phyloP scores from a whole-genome alignment of 805 yeast genomes.

The Lachancea sp. region DNA sequence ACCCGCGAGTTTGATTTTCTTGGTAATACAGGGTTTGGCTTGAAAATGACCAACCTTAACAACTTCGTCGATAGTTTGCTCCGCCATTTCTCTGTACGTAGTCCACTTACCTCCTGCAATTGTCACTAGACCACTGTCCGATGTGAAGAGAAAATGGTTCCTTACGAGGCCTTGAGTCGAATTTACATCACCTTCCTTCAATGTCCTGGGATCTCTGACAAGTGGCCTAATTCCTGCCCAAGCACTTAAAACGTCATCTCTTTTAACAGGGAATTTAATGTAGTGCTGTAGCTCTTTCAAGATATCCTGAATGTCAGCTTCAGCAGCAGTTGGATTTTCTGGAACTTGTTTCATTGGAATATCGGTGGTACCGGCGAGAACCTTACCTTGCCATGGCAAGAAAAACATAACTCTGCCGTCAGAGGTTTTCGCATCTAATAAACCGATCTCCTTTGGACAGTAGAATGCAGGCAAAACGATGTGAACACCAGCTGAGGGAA shows the following conservation, averaged over 20 bases:
- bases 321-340: slow-evolving; percentile 74
- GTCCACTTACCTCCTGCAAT: slow-evolving; percentile 99
- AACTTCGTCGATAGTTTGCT: slow-evolving; percentile 79
- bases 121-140: slow-evolving; percentile 73
- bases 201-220: slow-evolving; percentile 69
- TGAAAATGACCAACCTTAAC: slow-evolving; percentile 42
- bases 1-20: slow-evolving; percentile 57
- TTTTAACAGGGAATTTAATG: slow-evolving; percentile 77
- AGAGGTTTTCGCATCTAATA: slow-evolving; percentile 83
- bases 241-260: slow-evolving; percentile 88
- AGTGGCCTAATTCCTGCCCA: slow-evolving; percentile 97
- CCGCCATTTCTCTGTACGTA: slow-evolving; percentile 95
- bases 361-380: slow-evolving; percentile 94
- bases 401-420: slow-evolving; percentile 97
- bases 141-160: slow-evolving; percentile 70
- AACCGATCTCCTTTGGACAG: slow-evolving; percentile 81
- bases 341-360: slow-evolving; percentile 70
- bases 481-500: slow-evolving; percentile 93
- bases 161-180: slow-evolving; percentile 87
- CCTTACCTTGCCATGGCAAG: slow-evolving; percentile 97
- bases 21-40: slow-evolving; percentile 38
- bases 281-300: slow-evolving; percentile 84
- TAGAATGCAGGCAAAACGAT: slow-evolving; percentile 87
- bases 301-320: slow-evolving; percentile 83
- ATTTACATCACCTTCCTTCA: slow-evolving; percentile 38